Conservation (phyloP, 768 basidiomycete species). For the Collybiopsis luxurians region DNA sequence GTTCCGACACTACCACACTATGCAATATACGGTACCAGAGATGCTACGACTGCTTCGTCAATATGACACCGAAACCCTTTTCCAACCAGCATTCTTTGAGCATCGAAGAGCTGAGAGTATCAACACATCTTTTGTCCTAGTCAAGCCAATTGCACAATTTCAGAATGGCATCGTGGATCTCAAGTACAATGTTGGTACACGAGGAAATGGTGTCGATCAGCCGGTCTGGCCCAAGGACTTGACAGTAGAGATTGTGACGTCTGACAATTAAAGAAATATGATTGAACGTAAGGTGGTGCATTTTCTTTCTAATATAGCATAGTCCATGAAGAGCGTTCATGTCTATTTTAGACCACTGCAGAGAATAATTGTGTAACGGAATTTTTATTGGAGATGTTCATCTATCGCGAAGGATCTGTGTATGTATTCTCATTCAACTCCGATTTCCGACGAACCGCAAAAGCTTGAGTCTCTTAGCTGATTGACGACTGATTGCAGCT, state of each 20-base stretch:
- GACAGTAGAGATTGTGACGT: background rate
- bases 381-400: no score
- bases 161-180: conserved; percentile 11
- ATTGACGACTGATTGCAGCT: no score
- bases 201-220: conserved; percentile 20
- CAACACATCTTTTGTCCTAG: conserved; percentile 13
- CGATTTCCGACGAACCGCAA: no score
- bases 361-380: no score
- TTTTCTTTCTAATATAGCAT: no score
- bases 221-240: conserved; percentile 20
- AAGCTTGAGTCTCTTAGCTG: no score
- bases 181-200: conserved; percentile 20
- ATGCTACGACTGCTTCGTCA: conserved; percentile 8
- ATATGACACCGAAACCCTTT: conserved; percentile 10
- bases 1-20: conserved; percentile 18
- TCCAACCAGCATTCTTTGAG: conserved; percentile 19
- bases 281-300: no score
- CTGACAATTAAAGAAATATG: no score
- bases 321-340: no score
- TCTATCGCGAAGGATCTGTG: no score
- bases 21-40: conserved; percentile 15
- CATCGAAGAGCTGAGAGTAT: conserved; percentile 16
- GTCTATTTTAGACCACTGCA: no score
- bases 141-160: conserved; percentile 20
- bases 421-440: no score